Evolutionary conservation across 1,284 basidiomycete species (phyloP).

Genomic region (Vanrija sp.): DNA sequence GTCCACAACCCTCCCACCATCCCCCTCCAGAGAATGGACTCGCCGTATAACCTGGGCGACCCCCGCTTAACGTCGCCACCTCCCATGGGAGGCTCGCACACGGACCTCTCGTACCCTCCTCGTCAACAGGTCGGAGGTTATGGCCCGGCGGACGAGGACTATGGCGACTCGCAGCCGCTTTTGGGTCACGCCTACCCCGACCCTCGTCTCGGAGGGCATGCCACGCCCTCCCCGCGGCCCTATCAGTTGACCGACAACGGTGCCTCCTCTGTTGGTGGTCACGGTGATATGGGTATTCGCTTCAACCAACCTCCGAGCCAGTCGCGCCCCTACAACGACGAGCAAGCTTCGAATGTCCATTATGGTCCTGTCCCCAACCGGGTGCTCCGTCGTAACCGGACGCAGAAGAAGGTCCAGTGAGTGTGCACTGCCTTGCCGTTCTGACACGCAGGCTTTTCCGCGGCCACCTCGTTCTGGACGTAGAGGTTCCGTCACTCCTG

Average conservation of each 20-base stretch:
- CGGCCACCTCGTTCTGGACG: constrained; percentile 85
- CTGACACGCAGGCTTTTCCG: constrained; percentile 63
- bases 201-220: constrained; percentile 24
- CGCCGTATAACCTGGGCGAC: constrained; percentile 24
- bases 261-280: neutral
- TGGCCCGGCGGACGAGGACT: constrained; percentile 26
- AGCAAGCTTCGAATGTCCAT: constrained; percentile 46
- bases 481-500: constrained; percentile 77
- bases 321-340: constrained; percentile 23
- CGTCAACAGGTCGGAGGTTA: neutral
- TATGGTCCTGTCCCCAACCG: constrained; percentile 84
- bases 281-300: neutral
- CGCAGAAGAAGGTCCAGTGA: constrained; percentile 79
- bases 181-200: constrained; percentile 31
- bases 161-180: constrained; percentile 39
- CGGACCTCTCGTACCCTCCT: neutral
- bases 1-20: neutral
- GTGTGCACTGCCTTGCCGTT: constrained; percentile 28
- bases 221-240: constrained; percentile 5
- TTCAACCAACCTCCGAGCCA: constrained; percentile 11
- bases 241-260: constrained; percentile 31
- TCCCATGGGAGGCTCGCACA: constrained; percentile 23
- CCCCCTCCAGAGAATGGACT: neutral
- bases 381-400: constrained; percentile 80
- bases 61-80: constrained; percentile 35